A percentile compares a stretch with the other conserved stretches of the same genome.
These are phyloP conservation scores for Cystofilobasidium capitatum DNA, from an alignment of 768 basidiomycete genomes.

Conservation along the genomic window DNA sequence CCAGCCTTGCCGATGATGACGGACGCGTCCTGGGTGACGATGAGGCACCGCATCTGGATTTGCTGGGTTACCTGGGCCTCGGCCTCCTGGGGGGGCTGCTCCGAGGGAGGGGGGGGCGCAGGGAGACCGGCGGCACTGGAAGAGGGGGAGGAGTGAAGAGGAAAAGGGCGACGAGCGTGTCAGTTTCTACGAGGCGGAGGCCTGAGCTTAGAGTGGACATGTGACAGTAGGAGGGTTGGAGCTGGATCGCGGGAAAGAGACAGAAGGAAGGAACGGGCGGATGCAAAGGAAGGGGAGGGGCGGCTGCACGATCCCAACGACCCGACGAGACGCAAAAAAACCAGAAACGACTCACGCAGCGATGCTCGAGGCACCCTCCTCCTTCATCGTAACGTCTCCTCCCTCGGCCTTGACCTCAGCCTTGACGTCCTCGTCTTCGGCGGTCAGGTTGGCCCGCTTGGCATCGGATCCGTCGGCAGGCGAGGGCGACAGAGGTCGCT, in stretches of 20 bases:
- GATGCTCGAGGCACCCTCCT: background rate
- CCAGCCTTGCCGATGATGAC: conserved; percentile 97
- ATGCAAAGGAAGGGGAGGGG: background rate
- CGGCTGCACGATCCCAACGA: background rate
- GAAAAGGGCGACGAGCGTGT: background rate
- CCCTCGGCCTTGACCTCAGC: conserved; percentile 20
- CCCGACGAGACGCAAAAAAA: background rate
- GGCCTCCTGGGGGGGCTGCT: background rate
- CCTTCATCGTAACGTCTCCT: conserved; percentile 22
- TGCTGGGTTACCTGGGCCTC: conserved; percentile 37
- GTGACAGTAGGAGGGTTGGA: background rate
- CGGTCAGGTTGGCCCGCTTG: conserved; percentile 18
- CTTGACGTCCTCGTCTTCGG: conserved; percentile 22
- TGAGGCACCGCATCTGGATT: conserved; percentile 95
- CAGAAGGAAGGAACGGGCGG: conserved; percentile 7
- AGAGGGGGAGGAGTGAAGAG: background rate
- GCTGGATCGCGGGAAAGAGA: background rate
- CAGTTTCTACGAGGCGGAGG: too few species aligned
- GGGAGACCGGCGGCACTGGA: background rate
- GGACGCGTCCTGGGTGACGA: conserved; percentile 97
- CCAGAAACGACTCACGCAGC: background rate
- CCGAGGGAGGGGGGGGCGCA: background rate
- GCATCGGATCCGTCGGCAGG: conserved; percentile 1
- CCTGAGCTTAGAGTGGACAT: background rate
- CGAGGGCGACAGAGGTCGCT: conserved; percentile 22